These are phyloP conservation scores for Tirmania nivea DNA, from an alignment of 495 filamentous ascomycete species.

Conservation along the genomic window DNA sequence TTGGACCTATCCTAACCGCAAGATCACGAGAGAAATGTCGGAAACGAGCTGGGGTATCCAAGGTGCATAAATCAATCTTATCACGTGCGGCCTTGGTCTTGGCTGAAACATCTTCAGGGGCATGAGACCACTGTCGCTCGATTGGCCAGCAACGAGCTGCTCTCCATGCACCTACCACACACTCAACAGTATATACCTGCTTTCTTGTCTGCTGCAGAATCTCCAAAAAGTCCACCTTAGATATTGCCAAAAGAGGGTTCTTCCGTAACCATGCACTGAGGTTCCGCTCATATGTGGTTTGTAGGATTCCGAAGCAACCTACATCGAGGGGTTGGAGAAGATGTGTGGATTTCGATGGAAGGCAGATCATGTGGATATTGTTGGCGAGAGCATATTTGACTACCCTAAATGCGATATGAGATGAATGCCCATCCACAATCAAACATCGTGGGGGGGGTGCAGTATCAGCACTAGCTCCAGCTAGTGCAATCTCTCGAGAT, in stretches of 20 bases:
- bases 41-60: not conserved
- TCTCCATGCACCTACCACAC: not conserved
- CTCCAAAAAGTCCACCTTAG: not conserved
- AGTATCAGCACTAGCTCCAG: constrained; percentile 1
- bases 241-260: not conserved
- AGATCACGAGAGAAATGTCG: not conserved
- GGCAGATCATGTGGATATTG: constrained; percentile 15
- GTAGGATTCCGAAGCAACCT: constrained; percentile 10
- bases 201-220: not conserved
- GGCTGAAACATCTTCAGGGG: not conserved
- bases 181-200: not conserved
- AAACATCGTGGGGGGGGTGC: constrained; percentile 10
- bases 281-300: constrained; percentile 4
- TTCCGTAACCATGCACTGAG: not conserved
- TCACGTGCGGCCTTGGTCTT: not conserved
- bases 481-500: constrained; percentile 2
- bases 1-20: not conserved
- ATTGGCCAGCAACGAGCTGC: not conserved
- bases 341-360: constrained; percentile 18
- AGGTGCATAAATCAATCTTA: not conserved
- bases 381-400: constrained; percentile 8
- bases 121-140: not conserved
- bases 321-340: constrained; percentile 19
- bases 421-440: constrained; percentile 18
- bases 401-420: constrained; percentile 14